phyloP scores from a whole-genome alignment of 2,329 filamentous ascomycete genomes.

The Pestalotiopsis fici region DNA sequence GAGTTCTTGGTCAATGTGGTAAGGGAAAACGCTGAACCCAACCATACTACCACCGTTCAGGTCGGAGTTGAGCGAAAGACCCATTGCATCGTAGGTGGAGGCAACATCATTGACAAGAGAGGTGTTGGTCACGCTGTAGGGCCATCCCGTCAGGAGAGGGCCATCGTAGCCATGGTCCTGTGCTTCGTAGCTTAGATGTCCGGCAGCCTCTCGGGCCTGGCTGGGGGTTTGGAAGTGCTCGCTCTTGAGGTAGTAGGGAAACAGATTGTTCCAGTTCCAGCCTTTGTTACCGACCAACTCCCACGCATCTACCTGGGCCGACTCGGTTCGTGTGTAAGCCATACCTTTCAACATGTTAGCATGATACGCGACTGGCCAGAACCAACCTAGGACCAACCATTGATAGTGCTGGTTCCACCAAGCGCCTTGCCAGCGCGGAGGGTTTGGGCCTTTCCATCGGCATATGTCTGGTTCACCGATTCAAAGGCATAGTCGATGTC shows the following conservation, averaged over 20 bases:
- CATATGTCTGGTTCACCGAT: constrained; percentile 7
- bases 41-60: constrained; percentile 41
- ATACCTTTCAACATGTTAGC: constrained; percentile 25
- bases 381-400: background rate
- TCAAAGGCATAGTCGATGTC: constrained; percentile 9
- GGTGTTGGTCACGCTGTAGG: constrained; percentile 13
- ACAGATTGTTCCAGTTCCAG: constrained; percentile 32
- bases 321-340: constrained; percentile 35
- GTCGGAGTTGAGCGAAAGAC: constrained; percentile 39
- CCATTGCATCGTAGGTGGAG: constrained; percentile 35
- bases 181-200: constrained; percentile 17
- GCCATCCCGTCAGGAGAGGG: constrained; percentile 28
- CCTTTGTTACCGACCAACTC: constrained; percentile 32
- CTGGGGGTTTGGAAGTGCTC: constrained; percentile 14
- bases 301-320: constrained; percentile 37
- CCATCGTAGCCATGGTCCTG: constrained; percentile 27
- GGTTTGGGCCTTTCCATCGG: constrained; percentile 2
- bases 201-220: background rate
- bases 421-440: constrained; percentile 11
- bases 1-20: constrained; percentile 36
- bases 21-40: constrained; percentile 43
- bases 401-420: constrained; percentile 10
- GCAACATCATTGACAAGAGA: constrained; percentile 23
- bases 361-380: background rate
- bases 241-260: constrained; percentile 25